phyloP scores from a whole-genome alignment of 116 monocot genomes.

The Phalaenopsis hybrid region DNA sequence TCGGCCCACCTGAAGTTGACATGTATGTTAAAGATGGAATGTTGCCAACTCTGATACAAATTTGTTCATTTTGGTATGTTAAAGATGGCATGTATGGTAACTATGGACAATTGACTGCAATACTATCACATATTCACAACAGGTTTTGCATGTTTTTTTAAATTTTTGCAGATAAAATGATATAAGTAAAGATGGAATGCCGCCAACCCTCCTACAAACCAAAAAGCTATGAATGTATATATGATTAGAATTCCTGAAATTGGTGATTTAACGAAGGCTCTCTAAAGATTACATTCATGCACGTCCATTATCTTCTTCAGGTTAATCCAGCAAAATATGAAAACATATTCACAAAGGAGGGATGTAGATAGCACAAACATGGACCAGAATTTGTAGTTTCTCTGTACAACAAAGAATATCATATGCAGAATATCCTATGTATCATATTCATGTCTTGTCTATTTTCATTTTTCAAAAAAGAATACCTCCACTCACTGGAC shows the following conservation, averaged over 20 bases:
- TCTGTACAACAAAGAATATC: conserved; percentile 14
- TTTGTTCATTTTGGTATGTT: too few species aligned
- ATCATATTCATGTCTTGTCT: neutral
- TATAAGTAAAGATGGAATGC: conserved; percentile 32
- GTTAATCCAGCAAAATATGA: conserved; percentile 31
- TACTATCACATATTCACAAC: too few species aligned
- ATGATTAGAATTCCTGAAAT: conserved; percentile 31
- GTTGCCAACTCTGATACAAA: too few species aligned
- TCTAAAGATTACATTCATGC: conserved; percentile 27
- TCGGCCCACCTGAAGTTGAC: too few species aligned
- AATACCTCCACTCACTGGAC: too few species aligned
- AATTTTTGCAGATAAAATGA: too few species aligned
- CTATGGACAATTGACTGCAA: too few species aligned
- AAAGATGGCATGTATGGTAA: too few species aligned
- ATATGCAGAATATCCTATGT: neutral
- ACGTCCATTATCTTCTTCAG: conserved; percentile 26
- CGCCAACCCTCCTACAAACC: conserved; percentile 37
- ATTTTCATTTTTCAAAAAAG: neutral
- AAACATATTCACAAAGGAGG: conserved; percentile 31
- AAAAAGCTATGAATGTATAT: conserved; percentile 33
- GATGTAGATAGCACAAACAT: conserved; percentile 37
- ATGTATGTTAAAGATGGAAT: too few species aligned
- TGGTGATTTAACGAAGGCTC: conserved; percentile 23
- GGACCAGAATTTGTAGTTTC: conserved; percentile 33
- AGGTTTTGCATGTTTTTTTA: too few species aligned